Base-by-base conservation (phyloP, 2,329 filamentous ascomycete genomes). In the Colletotrichum orchidophilum region DNA sequence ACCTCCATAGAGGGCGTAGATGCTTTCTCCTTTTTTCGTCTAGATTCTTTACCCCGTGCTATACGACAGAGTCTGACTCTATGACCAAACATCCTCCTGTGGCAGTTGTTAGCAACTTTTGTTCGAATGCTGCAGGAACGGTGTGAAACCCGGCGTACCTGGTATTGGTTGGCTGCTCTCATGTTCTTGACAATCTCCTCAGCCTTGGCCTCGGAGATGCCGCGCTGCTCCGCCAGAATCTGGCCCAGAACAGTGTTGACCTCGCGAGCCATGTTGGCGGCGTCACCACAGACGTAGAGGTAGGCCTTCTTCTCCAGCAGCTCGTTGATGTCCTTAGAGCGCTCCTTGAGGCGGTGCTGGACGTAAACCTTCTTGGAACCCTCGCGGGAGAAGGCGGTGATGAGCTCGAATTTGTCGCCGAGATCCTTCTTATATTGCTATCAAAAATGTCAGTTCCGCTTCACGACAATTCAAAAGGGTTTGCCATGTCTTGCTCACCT, bases 171-270 rank as follows among this genome's bases (percentile, higher is more conserved):
- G 75, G 93, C 91, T 75, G 93, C 92, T 79, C 96, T 92, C 96
- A 99, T 98, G 77, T 92, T 92, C 90, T 98, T 99, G 72, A 99
- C 95, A 78, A 98, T 92, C 79, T 98, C 96, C 83, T 99, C 96
- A 15, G 91, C 96, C 88, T 97, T 97, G 74, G 92, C 87, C 77
- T 96, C 92, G 1, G 94, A 87, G 70, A 98, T 88, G 61, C 93
- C 93, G 64, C 96, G 90, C 81, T 97, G 89, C 80, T 95, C 91
- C 29, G 95, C 87, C 76, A 99, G 92, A 78, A 98, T 97, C 80
- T 97, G 92, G 29, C 88, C 92, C 53, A 99, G 87, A n/a, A 94
- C 90, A 27, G 92, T 87, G 81, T 97, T 98, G 78, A 98, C 95
- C 81, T 97, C 95, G 69, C 95, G 92, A 57, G 95, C 95, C 95